Conservation (phyloP, 1,284 basidiomycete genomes). For the Pseudomicrostroma phylloplanum region DNA sequence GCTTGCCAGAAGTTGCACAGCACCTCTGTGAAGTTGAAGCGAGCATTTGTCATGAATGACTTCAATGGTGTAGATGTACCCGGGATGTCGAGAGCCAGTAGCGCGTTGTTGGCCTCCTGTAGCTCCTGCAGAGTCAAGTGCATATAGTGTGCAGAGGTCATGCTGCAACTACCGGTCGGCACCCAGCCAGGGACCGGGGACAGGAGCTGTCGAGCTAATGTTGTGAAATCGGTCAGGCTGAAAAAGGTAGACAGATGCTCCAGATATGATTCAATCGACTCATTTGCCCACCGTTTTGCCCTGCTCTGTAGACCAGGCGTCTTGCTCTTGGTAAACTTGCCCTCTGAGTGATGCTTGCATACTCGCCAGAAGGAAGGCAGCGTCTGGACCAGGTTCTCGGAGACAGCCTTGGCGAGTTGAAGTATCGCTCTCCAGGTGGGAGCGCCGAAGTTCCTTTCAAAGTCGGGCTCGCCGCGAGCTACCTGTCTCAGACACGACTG, state of each 20-base stretch:
- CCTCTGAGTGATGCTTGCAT: constrained; percentile 76
- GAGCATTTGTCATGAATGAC: constrained; percentile 69
- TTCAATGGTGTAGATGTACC: constrained; percentile 63
- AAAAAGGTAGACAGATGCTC: constrained; percentile 83
- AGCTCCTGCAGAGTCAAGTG: constrained; percentile 74
- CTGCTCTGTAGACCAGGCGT: constrained; percentile 68
- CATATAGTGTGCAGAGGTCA: constrained; percentile 76
- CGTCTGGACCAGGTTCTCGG: constrained; percentile 56
- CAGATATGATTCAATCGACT: constrained; percentile 82
- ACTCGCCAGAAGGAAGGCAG: constrained; percentile 93
- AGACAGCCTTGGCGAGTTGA: constrained; percentile 58
- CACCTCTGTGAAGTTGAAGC: constrained; percentile 82
- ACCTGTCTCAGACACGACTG: constrained; percentile 43
- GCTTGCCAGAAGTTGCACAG: constrained; percentile 73
- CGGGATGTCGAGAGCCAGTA: constrained; percentile 69
- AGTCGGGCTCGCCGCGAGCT: constrained; percentile 21
- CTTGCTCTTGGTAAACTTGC: constrained; percentile 25
- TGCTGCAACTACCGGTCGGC: constrained; percentile 68
- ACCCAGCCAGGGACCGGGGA: constrained; percentile 61
- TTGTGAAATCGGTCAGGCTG: constrained; percentile 64
- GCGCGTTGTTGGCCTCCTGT: constrained; percentile 75
- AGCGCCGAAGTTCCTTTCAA: constrained; percentile 26
- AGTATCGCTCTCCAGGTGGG: constrained; percentile 68
- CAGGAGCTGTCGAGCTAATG: constrained; percentile 58
- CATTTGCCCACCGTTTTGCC: constrained; percentile 81